Evolutionary conservation across 768 basidiomycete genomes (phyloP).

Genomic region (Rhodotorula diobovata): DNA sequence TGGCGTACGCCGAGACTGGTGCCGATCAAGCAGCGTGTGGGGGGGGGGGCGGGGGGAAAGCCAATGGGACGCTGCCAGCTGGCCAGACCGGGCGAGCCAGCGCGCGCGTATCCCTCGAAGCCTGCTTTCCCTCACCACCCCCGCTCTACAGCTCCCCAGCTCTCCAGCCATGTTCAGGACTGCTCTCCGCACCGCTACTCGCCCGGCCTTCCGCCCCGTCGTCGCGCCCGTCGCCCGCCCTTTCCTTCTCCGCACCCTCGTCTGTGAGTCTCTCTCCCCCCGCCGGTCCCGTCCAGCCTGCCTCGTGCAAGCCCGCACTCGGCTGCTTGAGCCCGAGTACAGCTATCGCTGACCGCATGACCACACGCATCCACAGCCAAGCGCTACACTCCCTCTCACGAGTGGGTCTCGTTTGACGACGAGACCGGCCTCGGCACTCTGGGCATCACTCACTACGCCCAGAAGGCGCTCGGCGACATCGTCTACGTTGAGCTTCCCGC

Average conservation of each 20-base stretch:
- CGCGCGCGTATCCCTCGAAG: not conserved
- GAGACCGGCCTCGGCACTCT: slow-evolving; percentile 68
- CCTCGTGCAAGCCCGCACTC: too few species aligned
- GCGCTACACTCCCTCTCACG: slow-evolving; percentile 80
- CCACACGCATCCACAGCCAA: slow-evolving; percentile 5
- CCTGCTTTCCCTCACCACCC: not conserved
- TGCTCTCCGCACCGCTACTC: slow-evolving; percentile 10
- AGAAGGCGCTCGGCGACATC: slow-evolving; percentile 85
- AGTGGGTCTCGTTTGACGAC: slow-evolving; percentile 75
- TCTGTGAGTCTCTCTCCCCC: slow-evolving; percentile 29
- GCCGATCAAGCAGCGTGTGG: too few species aligned
- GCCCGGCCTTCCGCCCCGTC: slow-evolving; percentile 7
- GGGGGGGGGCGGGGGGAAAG: too few species aligned
- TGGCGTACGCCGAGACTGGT: too few species aligned
- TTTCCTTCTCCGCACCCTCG: slow-evolving; percentile 28
- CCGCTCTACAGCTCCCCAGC: not conserved
- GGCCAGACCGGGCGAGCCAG: not conserved
- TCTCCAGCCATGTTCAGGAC: slow-evolving; percentile 18
- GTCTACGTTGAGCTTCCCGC: slow-evolving; percentile 89
- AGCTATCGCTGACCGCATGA: not conserved
- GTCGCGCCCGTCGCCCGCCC: not conserved
- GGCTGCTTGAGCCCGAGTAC: not conserved
- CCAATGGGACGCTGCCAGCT: too few species aligned
- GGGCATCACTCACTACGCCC: slow-evolving; percentile 86
- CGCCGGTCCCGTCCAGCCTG: too few species aligned